Conservation (phyloP, 2,329 filamentous ascomycete genomes). For the Trichophyton schoenleinii region DNA sequence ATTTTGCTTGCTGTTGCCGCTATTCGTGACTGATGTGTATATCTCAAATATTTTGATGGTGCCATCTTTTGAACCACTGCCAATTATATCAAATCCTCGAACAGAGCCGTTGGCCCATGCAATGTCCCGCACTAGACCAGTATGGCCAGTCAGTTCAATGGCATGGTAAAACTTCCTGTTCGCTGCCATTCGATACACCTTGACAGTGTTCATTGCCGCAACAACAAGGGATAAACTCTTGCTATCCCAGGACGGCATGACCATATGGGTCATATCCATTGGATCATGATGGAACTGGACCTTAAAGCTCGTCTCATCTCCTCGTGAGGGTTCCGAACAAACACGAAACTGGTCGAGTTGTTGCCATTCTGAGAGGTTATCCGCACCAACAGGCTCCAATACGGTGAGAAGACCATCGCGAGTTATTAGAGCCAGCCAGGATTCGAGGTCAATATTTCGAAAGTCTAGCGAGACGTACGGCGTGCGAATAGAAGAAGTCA, state of each 20-base stretch:
- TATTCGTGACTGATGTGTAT: conserved; percentile 25
- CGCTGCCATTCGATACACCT: conserved; percentile 65
- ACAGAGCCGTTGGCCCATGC: conserved; percentile 90
- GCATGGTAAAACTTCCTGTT: conserved; percentile 75
- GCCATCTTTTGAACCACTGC: conserved; percentile 86
- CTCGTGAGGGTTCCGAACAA: conserved; percentile 55
- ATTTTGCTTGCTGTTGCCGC: conserved; percentile 18
- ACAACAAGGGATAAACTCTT: conserved; percentile 74
- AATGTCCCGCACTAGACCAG: conserved; percentile 69
- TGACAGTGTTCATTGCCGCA: conserved; percentile 70
- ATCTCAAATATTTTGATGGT: conserved; percentile 73
- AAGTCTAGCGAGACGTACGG: conserved; percentile 70
- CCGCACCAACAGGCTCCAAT: conserved; percentile 74
- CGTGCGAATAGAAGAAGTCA: conserved; percentile 53
- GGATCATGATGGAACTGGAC: conserved; percentile 82
- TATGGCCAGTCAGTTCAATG: conserved; percentile 60
- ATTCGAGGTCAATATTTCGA: conserved; percentile 70
- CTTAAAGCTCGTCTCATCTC: conserved; percentile 76
- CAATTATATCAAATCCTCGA: conserved; percentile 77
- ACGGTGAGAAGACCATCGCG: conserved; percentile 68
- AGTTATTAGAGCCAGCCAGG: conserved; percentile 73
- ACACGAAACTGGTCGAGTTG: conserved; percentile 65
- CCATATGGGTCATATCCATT: conserved; percentile 55
- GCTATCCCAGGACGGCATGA: conserved; percentile 66
- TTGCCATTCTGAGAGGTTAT: conserved; percentile 64